These are phyloP conservation scores for Kwoniella dendrophila DNA, from an alignment of 768 basidiomycete genomes.

Conservation along the genomic window DNA sequence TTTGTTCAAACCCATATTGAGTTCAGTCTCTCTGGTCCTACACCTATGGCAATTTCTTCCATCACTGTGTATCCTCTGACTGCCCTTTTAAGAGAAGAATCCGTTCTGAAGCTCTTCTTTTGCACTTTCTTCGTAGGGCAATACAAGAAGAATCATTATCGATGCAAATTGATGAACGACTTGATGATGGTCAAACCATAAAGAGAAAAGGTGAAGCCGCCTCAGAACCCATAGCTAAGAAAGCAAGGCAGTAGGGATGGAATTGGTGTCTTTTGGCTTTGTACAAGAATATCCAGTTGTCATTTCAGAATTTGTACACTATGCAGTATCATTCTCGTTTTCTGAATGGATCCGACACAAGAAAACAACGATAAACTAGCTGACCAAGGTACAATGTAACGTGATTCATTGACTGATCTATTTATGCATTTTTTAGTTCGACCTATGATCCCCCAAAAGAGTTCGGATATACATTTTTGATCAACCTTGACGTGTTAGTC, in stretches of 20 bases:
- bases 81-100: not conserved
- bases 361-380: too few species aligned
- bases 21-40: not conserved
- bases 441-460: too few species aligned
- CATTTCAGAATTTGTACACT: too few species aligned
- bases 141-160: slow-evolving; percentile 7
- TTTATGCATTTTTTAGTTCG: too few species aligned
- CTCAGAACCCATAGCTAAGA: slow-evolving; percentile 1
- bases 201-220: slow-evolving; percentile 8
- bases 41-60: not conserved
- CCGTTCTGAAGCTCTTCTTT: slow-evolving; percentile 17
- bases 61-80: not conserved
- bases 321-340: too few species aligned
- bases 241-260: slow-evolving; percentile 6
- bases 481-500: slow-evolving; percentile 24
- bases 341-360: too few species aligned
- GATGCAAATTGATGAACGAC: slow-evolving; percentile 16
- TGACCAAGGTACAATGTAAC: too few species aligned
- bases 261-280: too few species aligned
- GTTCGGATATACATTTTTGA: too few species aligned
- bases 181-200: not conserved
- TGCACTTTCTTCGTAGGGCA: slow-evolving; percentile 8
- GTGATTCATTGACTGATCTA: too few species aligned
- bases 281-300: too few species aligned
- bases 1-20: not conserved